Conservation (phyloP, 2,329 filamentous ascomycete genomes). For the Penicillium sp. region DNA sequence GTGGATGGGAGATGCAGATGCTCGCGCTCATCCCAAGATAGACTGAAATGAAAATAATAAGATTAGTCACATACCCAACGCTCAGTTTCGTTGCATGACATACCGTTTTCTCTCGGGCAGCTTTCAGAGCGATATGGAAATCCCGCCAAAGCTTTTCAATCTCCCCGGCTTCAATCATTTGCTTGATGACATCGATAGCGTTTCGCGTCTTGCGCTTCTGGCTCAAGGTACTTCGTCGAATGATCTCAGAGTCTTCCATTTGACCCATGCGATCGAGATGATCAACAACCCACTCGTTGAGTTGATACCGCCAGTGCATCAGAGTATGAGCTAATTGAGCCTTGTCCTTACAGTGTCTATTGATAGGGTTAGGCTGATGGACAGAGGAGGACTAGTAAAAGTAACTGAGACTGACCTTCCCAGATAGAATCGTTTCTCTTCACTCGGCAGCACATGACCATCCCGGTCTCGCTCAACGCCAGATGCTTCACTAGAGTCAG, state of each 20-base stretch:
- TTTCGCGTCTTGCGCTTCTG: conserved; percentile 58
- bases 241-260: conserved; percentile 56
- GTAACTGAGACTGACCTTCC: conserved; percentile 43
- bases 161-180: conserved; percentile 60
- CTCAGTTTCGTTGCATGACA: conserved; percentile 1
- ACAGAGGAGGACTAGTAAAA: no score
- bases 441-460: conserved; percentile 46
- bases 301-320: conserved; percentile 71
- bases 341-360: conserved; percentile 58
- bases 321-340: conserved; percentile 69
- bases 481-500: conserved; percentile 34
- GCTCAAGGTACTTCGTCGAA: conserved; percentile 61
- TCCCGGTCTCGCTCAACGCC: conserved; percentile 42
- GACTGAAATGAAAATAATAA: conserved; percentile 7
- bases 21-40: conserved; percentile 6
- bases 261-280: conserved; percentile 60
- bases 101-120: conserved; percentile 54
- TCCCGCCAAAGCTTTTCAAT: conserved; percentile 62
- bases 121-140: conserved; percentile 63
- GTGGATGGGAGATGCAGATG: neutral
- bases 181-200: conserved; percentile 62
- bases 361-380: neutral
- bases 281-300: conserved; percentile 69
- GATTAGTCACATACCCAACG: neutral
- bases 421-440: conserved; percentile 50